A percentile compares a stretch with the other conserved stretches of the same genome.
Evolutionary conservation across 2,329 filamentous ascomycete genomes (phyloP).

Genomic region (Aspergillus pseudonomiae): DNA sequence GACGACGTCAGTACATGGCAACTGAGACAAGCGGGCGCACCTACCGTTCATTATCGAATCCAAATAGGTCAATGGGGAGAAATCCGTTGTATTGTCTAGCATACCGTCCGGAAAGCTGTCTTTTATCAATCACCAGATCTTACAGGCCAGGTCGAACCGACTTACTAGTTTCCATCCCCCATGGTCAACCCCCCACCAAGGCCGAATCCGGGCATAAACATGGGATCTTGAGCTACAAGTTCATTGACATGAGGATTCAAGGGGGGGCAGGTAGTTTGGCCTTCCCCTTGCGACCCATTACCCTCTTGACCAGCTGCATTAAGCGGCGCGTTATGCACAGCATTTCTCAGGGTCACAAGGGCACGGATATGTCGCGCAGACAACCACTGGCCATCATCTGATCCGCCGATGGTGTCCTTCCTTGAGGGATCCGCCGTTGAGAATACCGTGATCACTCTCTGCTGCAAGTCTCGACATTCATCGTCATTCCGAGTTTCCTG

Average conservation of each 20-base stretch:
- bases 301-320: slow-evolving; percentile 12
- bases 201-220: not conserved
- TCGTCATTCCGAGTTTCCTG: slow-evolving; percentile 34
- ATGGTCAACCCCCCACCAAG: not conserved
- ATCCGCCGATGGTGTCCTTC: slow-evolving; percentile 15
- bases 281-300: not conserved
- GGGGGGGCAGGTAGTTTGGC: not conserved
- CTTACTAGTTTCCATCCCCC: slow-evolving; percentile 17
- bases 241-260: not conserved
- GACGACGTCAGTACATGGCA: not conserved
- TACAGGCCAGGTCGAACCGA: not conserved
- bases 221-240: not conserved
- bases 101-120: slow-evolving; percentile 17
- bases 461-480: slow-evolving; percentile 33
- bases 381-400: slow-evolving; percentile 31
- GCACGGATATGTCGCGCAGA: slow-evolving; percentile 34
- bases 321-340: slow-evolving; percentile 20
- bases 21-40: not conserved
- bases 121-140: slow-evolving; percentile 1
- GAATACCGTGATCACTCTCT: slow-evolving; percentile 35
- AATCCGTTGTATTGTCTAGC: slow-evolving; percentile 19
- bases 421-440: slow-evolving; percentile 21
- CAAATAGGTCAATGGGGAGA: slow-evolving; percentile 30
- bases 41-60: slow-evolving; percentile 36
- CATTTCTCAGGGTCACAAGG: slow-evolving; percentile 28